Base-by-base conservation (phyloP, 1,284 basidiomycete genomes). In the Boletellus dicymbophilus region DNA sequence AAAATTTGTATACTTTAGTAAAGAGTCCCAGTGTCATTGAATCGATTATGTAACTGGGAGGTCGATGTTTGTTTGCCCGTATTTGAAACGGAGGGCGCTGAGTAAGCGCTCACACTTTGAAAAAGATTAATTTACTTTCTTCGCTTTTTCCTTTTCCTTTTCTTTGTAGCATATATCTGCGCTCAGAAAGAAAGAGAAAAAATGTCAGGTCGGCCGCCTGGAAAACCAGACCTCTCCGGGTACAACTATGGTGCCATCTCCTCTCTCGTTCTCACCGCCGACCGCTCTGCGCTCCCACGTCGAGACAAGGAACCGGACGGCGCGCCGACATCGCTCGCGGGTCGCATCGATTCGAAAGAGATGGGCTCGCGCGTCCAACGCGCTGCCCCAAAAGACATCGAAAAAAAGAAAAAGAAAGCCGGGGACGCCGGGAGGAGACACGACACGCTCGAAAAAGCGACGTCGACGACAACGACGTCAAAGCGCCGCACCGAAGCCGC, bases 271-370 rank as follows among this genome's bases (percentile, higher is more conserved):
- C 77, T 94, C 60, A 91, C 90, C 22, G 90, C 93, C 31, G 87
- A 90, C 73, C 78, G 85, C 49, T 86, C 86, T 52, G 80, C 77
- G 5, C 72, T 90, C 43, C 88, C 88, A 25, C 81, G 92, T 49
- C 79, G 92, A 55, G 90, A 93, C 79, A 89, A 89, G 71, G 97
- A 99, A 71, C 95, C 96, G 16, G 95, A 96, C 73, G 96, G 96
- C 54, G 93, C 94, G 33, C 92, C 95, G 16, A 97, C 96, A 48
- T 88, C 95, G 13, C 85, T 99, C 26, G 88, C 86, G 34, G 97
- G 97, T 27, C 84, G 91, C 36, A 98, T 99, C 58, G 88, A 94
- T 75, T 82, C 87, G 10, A 83, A 80, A 57, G 89, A 95, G 57
- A 99, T 99, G 97, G 96, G 96, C 41, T 93, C 93, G 38, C 85